Evolutionary conservation across 2,329 filamentous ascomycete species (phyloP).

Genomic region (Colletotrichum tanaceti): DNA sequence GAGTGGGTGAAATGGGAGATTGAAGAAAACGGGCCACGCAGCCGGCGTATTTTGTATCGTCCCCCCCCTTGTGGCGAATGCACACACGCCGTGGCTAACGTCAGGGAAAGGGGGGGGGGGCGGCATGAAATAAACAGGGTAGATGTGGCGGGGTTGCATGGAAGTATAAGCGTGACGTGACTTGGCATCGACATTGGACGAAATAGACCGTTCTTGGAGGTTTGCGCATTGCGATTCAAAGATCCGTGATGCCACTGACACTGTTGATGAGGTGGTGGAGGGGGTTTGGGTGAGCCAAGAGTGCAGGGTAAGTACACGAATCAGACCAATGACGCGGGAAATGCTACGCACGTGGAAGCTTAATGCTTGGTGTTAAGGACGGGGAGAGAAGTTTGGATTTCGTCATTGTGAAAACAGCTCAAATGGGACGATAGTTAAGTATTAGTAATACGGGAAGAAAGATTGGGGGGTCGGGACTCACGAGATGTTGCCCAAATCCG

Average conservation of each 20-base stretch:
- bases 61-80: background rate
- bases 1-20: too few relatives aligned
- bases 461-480: too few relatives aligned
- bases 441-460: background rate
- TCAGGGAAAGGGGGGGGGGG: conserved; percentile 5
- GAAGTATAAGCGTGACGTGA: background rate
- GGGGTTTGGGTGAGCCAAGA: conserved; percentile 6
- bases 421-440: too few relatives aligned
- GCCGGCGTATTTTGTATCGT: conserved; percentile 4
- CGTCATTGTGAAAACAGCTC: background rate
- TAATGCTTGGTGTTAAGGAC: background rate
- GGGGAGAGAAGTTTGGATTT: background rate
- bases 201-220: background rate
- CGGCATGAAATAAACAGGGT: too few relatives aligned
- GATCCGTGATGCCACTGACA: background rate
- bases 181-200: conserved; percentile 2
- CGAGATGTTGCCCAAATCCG: background rate
- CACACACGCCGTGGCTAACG: background rate
- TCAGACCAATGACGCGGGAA: conserved; percentile 12
- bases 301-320: conserved; percentile 5
- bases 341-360: conserved; percentile 4
- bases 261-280: conserved; percentile 13
- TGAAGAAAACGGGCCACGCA: background rate
- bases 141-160: background rate
- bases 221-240: conserved; percentile 1